Evolutionary conservation across 352 stramenopile species (phyloP), one percentile per base, ranked within the genome.

Genomic region (Phytopythium vexans): DNA sequence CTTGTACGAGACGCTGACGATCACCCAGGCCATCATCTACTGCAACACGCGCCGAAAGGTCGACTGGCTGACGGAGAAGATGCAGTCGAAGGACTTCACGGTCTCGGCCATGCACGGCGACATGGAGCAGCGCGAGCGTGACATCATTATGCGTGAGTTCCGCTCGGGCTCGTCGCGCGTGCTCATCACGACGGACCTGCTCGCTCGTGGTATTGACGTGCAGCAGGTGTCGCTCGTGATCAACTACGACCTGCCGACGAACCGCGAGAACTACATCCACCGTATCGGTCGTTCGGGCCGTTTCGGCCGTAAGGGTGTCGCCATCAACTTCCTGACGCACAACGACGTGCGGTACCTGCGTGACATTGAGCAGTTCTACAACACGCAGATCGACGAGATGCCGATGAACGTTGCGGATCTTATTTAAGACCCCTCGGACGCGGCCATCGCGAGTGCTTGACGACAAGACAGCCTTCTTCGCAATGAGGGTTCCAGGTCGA

Each of bases 261-360:
- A 99, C 86, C 93, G 97, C 70, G 98, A 99, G 82, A 99, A 99
- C 79, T 99, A 99, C 87, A 99, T 99, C 61, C 97, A 99, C 77
- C 95, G 97, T 88, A 99, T 99, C 76, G 98, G 98, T 92, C 96
- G 98, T 74, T 98, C 91, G 56, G 98, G 98, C 74, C 96, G 98
- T 88, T 99, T 99, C 76, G 98, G 98, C 74, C 90, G 97, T 87
- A 99, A 99, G 89, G 98, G 98, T 92, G 97, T 99, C 49, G 97
- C 97, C 55, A 99, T 99, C 83, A 99, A 99, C 92, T 99, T 99
- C 76, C 75, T 99, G 64, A 98, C 96, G 56, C 84, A 98, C 72
- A 97, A 94, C 64, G 97, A 99, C 78, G 94, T 98, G 64, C 89
- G 94, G 82, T 99, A 99, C 80, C 79, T 99, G 60, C 89, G 94